These are phyloP conservation scores for Scutellaria baicalensis DNA, from an alignment of 257 asterid species.

Conservation along the genomic window DNA sequence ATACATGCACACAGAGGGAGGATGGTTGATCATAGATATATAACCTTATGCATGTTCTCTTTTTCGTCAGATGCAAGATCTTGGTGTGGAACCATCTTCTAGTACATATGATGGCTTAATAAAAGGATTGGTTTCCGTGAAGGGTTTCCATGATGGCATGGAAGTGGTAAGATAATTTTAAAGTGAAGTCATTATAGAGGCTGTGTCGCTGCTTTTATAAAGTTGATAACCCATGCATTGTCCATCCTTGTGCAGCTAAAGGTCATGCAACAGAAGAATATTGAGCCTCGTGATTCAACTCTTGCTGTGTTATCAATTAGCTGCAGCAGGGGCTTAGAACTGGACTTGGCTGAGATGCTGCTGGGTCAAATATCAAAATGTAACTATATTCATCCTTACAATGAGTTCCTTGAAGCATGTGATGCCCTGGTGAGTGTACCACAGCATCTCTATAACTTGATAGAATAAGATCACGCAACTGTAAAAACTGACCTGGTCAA, in stretches of 20 bases:
- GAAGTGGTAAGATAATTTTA: constrained; percentile 54
- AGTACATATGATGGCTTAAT: constrained; percentile 57
- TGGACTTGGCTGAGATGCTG: constrained; percentile 67
- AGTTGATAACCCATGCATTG: constrained; percentile 6
- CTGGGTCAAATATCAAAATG: constrained; percentile 45
- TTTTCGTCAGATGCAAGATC: constrained; percentile 61
- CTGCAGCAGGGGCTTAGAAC: constrained; percentile 66
- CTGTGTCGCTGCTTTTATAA: background rate
- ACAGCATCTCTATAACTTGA: constrained; percentile 8
- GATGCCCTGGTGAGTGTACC: constrained; percentile 53
- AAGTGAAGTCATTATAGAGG: constrained; percentile 4
- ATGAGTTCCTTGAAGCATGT: constrained; percentile 79
- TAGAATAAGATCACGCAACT: background rate
- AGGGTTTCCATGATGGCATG: constrained; percentile 51
- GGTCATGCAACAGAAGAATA: constrained; percentile 58
- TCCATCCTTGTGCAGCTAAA: constrained; percentile 55
- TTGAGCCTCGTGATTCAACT: constrained; percentile 70
- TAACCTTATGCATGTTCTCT: constrained; percentile 4
- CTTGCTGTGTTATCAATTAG: constrained; percentile 64
- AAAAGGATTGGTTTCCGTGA: constrained; percentile 47
- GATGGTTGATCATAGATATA: background rate
- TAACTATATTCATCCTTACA: constrained; percentile 41
- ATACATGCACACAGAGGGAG: background rate
- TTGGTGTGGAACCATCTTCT: constrained; percentile 68
- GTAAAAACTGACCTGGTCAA: background rate